Base-by-base conservation (phyloP, 352 stramenopile genomes). In the Pilasporangium apinafurcum region DNA sequence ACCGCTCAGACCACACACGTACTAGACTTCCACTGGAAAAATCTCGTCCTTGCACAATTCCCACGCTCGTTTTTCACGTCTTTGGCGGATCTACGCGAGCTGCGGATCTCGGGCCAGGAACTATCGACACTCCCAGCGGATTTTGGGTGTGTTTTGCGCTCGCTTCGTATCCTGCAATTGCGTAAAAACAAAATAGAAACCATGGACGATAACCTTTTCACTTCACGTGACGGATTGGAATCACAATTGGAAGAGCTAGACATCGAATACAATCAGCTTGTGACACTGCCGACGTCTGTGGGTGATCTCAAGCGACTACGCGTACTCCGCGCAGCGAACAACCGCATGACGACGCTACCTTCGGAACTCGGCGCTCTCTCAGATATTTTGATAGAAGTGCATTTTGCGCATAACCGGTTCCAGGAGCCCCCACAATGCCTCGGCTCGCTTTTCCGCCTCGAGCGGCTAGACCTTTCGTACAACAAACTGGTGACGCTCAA, bases 11-110 rank as follows among this genome's bases (percentile, higher is more conserved):
- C 67, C n/a, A 59, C 60, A 0, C 47, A 60, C 2, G 57, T 59
- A 10, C 50, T 90, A 7, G 70, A 78, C 25, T 81, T 86, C 38
- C 78, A 88, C 53, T 90, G 78, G 78, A 71, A 81, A 21, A 68
- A 78, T 10, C 61, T 90, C 14, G 51, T 59, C 0, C 45, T 72
- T 5, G 37, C 42, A 3, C 51, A 83, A 22, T 65, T 85, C 6
- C 75, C 71, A 28, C 37, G 36, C 0, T 39, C 51, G 3, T 87
- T 87, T 44, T 87, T 76, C 57, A 67, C 60, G 10, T 47, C 47
- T 8, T 26, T 85, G 2, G 10, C 47, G 5, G 32, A 53, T 17
- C 44, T 87, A 5, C 59, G 52, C 1, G 78, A 90, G 37, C 48
- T 90, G 16, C 58, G 75, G 2, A 62, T 90, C 8, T 88, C 78